Conservation (phyloP, 345 rosid species). For the Hibiscus syriacus region DNA sequence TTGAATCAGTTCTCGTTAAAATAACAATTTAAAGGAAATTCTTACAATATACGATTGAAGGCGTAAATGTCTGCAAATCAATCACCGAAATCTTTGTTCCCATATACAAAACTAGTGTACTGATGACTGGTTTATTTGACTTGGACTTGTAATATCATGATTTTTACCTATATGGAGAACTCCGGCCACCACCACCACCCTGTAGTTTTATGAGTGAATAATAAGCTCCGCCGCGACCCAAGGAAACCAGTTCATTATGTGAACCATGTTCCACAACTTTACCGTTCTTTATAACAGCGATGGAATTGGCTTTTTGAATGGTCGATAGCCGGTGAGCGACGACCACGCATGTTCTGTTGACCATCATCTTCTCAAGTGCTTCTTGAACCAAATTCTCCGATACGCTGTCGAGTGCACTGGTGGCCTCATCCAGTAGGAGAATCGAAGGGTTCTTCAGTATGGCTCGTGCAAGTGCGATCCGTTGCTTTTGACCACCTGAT, state of each 20-base stretch:
- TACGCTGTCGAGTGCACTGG: conserved; percentile 61
- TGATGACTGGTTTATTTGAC: not conserved
- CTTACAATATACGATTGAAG: not conserved
- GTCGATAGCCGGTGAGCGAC: conserved; percentile 58
- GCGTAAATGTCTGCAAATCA: not conserved
- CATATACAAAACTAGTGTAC: not conserved
- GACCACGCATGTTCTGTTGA: conserved; percentile 36
- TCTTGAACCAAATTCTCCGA: conserved; percentile 53
- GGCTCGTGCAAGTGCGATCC: conserved; percentile 66
- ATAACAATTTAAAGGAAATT: too few relatives aligned
- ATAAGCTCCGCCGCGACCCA: not conserved
- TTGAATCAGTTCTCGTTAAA: too few relatives aligned
- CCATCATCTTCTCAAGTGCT: conserved; percentile 68
- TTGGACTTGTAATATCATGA: not conserved
- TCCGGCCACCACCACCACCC: not conserved
- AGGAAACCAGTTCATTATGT: not conserved
- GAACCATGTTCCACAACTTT: conserved; percentile 39
- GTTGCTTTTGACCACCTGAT: conserved; percentile 72
- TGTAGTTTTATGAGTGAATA: not conserved
- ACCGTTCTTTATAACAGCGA: conserved; percentile 47
- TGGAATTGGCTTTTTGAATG: conserved; percentile 46
- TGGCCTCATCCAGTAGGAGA: conserved; percentile 67
- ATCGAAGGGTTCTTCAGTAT: conserved; percentile 58
- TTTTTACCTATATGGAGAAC: not conserved
- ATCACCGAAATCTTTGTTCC: not conserved